These are phyloP conservation scores for Lepidium sativum DNA, from an alignment of 345 rosid species.

Conservation along the genomic window DNA sequence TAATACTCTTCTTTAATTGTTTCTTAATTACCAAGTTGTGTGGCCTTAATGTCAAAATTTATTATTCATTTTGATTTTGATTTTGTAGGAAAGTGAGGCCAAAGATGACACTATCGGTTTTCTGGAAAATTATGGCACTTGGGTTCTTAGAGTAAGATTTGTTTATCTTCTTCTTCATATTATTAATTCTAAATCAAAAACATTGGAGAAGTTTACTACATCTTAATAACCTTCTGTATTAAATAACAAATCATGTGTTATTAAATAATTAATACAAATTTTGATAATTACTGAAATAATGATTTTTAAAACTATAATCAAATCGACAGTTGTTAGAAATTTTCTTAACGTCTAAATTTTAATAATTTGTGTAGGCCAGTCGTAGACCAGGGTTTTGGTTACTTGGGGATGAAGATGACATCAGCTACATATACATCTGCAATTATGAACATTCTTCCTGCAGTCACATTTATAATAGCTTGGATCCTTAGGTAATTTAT, in stretches of 20 bases:
- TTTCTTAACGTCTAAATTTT: no score
- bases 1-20: background rate
- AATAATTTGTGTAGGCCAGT: constrained; percentile 69
- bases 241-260: no score
- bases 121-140: constrained; percentile 48
- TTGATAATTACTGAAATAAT: no score
- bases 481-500: constrained; percentile 42
- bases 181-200: background rate
- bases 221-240: no score
- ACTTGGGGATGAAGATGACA: constrained; percentile 60
- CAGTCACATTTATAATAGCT: constrained; percentile 64
- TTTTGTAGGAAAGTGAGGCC: constrained; percentile 63
- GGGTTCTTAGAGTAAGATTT: constrained; percentile 61
- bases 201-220: background rate
- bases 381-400: constrained; percentile 60
- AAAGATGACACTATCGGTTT: constrained; percentile 55
- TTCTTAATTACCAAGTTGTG: background rate
- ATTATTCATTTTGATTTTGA: background rate
- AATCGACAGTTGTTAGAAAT: no score
- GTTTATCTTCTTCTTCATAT: background rate
- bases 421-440: constrained; percentile 68
- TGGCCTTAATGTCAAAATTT: background rate
- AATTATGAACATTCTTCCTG: constrained; percentile 70
- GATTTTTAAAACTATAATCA: no score
- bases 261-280: no score